Conservation (phyloP, 2,329 filamentous ascomycete species). For the Aspergillaceae sp. region DNA sequence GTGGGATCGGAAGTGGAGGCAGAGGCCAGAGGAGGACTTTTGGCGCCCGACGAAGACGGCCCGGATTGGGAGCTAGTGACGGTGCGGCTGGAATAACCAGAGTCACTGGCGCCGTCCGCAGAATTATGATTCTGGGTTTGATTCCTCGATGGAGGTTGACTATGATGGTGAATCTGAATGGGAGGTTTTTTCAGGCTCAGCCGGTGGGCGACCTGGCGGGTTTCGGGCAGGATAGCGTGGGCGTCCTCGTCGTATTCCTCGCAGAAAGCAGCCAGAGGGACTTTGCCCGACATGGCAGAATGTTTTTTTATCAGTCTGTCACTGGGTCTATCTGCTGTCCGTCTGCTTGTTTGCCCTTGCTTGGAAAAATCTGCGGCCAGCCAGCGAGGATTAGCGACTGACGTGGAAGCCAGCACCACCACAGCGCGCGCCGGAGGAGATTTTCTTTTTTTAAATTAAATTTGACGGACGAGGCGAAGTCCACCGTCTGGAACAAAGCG, state of each 20-base stretch:
- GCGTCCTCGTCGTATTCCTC: conserved; percentile 43
- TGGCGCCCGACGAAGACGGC: conserved; percentile 40
- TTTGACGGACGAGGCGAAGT: no score
- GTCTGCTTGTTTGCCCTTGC: no score
- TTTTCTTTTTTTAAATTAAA: no score
- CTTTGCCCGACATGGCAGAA: conserved; percentile 31
- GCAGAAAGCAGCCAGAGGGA: conserved; percentile 36
- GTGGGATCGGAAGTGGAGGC: not conserved
- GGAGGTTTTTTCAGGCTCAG: conserved; percentile 37
- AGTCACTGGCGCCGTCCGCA: conserved; percentile 49
- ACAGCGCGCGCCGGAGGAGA: no score
- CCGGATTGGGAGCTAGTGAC: conserved; percentile 40
- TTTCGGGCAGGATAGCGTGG: conserved; percentile 37
- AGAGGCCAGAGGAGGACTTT: conserved; percentile 8
- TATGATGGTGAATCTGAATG: not conserved
- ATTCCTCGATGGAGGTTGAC: no score
- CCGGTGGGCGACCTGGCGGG: conserved; percentile 43
- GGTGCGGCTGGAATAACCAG: conserved; percentile 53
- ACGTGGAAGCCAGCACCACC: no score
- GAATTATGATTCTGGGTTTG: conserved; percentile 5
- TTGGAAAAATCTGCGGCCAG: no score
- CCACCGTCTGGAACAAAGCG: no score
- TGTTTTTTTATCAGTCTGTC: no score
- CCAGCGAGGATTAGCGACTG: no score
- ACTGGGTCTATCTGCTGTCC: no score